phyloP scores from a whole-genome alignment of 352 stramenopile species.

The Phytophthora vignae region DNA sequence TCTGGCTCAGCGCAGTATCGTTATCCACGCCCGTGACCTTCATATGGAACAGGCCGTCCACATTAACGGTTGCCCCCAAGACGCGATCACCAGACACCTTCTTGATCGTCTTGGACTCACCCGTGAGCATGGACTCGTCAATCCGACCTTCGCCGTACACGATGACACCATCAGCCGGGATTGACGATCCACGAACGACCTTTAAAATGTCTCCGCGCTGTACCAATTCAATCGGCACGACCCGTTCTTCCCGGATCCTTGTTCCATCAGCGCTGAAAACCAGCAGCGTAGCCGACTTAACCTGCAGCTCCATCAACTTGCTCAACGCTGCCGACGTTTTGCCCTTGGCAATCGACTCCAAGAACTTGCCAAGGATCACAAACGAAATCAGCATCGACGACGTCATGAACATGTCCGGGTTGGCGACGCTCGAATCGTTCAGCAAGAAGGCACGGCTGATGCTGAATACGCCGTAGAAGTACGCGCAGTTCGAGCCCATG shows the following conservation, averaged over 20 bases:
- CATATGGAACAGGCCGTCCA: constrained; percentile 93
- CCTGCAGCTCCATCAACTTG: constrained; percentile 96
- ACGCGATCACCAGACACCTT: constrained; percentile 91
- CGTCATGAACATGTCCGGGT: constrained; percentile 97
- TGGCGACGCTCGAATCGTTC: constrained; percentile 71
- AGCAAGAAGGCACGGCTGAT: constrained; percentile 78
- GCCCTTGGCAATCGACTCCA: constrained; percentile 94
- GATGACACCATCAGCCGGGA: constrained; percentile 95
- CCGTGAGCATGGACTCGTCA: constrained; percentile 96
- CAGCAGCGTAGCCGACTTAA: constrained; percentile 95
- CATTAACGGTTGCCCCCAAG: constrained; percentile 93
- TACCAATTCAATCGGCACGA: constrained; percentile 89
- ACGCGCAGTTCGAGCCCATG: constrained; percentile 96
- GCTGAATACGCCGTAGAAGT: constrained; percentile 95
- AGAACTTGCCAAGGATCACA: constrained; percentile 98
- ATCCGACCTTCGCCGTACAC: constrained; percentile 91
- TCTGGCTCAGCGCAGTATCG: constrained; percentile 96
- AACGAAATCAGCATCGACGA: constrained; percentile 98
- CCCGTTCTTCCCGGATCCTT: constrained; percentile 72
- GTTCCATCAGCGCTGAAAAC: constrained; percentile 70
- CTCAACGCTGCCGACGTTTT: constrained; percentile 96
- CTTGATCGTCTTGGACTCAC: constrained; percentile 94
- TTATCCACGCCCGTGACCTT: constrained; percentile 93
- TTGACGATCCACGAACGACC: constrained; percentile 91
- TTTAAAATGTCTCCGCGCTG: constrained; percentile 94